A percentile compares a stretch with the other conserved stretches of the same genome.
These are phyloP conservation scores for Trichoderma hamatum DNA, from an alignment of 2,329 filamentous ascomycete species.

Conservation along the genomic window DNA sequence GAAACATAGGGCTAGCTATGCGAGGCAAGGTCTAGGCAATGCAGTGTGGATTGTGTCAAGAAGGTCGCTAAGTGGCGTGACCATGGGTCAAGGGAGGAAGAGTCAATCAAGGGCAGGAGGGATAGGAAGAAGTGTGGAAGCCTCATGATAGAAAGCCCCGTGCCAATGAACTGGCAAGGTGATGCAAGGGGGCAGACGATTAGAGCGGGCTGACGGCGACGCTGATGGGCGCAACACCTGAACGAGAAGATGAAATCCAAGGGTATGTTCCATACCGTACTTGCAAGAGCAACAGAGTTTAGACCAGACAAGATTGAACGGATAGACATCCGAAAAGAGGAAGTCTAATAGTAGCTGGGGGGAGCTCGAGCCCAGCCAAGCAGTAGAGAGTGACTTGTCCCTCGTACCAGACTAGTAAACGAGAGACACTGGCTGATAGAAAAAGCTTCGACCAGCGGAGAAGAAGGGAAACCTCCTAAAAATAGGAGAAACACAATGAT, in stretches of 20 bases:
- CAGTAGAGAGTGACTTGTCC: background rate
- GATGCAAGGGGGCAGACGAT: slow-evolving; percentile 21
- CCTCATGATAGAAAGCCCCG: slow-evolving; percentile 8
- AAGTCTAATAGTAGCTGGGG: background rate
- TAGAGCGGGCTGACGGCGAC: slow-evolving; percentile 25
- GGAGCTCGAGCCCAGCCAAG: background rate
- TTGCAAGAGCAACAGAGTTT: background rate
- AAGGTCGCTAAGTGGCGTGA: slow-evolving; percentile 2
- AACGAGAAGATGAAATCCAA: slow-evolving; percentile 1
- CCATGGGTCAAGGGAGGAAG: background rate
- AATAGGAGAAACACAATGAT: slow-evolving; percentile 14
- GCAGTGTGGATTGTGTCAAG: slow-evolving; percentile 7
- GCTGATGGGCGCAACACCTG: slow-evolving; percentile 13
- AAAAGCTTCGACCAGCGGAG: slow-evolving; percentile 6
- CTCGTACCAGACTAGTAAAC: slow-evolving; percentile 7
- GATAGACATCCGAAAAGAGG: background rate
- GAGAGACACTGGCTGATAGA: slow-evolving; percentile 18
- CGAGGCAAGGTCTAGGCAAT: background rate
- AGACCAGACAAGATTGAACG: slow-evolving; percentile 8
- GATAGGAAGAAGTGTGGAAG: background rate
- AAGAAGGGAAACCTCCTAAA: slow-evolving; percentile 7
- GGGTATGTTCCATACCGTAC: slow-evolving; percentile 7
- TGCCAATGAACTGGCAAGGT: slow-evolving; percentile 15
- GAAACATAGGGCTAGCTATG: slow-evolving; percentile 16
- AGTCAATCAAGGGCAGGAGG: slow-evolving; percentile 5